Evolutionary conservation across 2,329 filamentous ascomycete species (phyloP).

Genomic region (Alternaria arborescens): DNA sequence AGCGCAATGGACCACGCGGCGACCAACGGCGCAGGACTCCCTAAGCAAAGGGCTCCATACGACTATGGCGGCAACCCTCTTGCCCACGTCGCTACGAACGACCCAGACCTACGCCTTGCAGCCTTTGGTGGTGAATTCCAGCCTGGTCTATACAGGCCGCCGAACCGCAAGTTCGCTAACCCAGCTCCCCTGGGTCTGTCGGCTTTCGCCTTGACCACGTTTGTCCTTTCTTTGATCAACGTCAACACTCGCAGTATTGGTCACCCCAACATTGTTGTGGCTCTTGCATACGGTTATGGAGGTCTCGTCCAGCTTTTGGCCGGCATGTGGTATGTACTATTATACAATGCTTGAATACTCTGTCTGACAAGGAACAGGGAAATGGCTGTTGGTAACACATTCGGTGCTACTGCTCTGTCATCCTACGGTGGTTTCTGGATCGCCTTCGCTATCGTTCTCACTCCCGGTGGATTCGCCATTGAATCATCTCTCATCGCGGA

Average conservation of each 20-base stretch:
- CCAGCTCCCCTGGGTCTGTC: conserved; percentile 68
- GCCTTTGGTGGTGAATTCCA: conserved; percentile 64
- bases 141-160: conserved; percentile 58
- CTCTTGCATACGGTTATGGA: conserved; percentile 60
- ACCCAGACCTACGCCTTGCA: conserved; percentile 55
- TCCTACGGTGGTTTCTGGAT: conserved; percentile 71
- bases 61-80: conserved; percentile 63
- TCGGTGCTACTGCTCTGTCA: conserved; percentile 68
- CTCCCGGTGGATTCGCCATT: conserved; percentile 62
- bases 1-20: conserved; percentile 52
- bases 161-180: conserved; percentile 63
- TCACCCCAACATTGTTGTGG: conserved; percentile 58
- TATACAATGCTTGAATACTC: neutral
- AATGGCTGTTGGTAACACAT: conserved; percentile 68
- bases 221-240: conserved; percentile 64
- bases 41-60: conserved; percentile 56
- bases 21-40: conserved; percentile 31
- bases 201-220: conserved; percentile 72
- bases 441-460: conserved; percentile 66
- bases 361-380: conserved; percentile 49
- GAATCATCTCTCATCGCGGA: conserved; percentile 28
- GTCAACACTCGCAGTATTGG: conserved; percentile 54
- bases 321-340: conserved; percentile 63
- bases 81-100: conserved; percentile 59
- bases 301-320: conserved; percentile 61